Base-by-base conservation (phyloP, 805 yeast species). In the Pachysolen tannophilus region DNA sequence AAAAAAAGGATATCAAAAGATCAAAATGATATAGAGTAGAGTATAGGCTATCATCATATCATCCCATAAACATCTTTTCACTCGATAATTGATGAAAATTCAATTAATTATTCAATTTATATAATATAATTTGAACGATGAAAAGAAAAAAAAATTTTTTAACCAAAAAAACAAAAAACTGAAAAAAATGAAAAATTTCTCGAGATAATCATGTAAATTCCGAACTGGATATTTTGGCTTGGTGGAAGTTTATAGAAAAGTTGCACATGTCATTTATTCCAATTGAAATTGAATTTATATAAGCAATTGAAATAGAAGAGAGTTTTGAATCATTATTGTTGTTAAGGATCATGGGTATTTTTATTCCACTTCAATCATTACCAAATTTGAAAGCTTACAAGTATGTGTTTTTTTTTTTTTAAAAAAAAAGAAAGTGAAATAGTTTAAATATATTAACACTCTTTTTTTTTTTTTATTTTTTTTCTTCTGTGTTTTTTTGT, bases 321-420 rank as follows among this genome's bases (percentile, higher is more conserved):
- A 14, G 16, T 5, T 27, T 26, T 27, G 6, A 23, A 23, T 11
- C 26, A 30, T 14, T 14, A 23, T 5, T 5, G 4, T 23, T 7
- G 24, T 8, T 8, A 21, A 10, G 26, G 13, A 25, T 6, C 5
- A 80, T 80, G 88, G 86, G 87, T 17, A 64, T 69, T 43, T 80
- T 75, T 55, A 67, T 80, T 38, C 82, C 85, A 17, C 60, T 56
- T 32, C 55, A 58, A 32, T 68, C 67, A 46, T 65, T 70, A 38
- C 64, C 55, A 37, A 75, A 71, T 55, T 63, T 72, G 55, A 75
- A 64, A 58, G 60, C 69, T 35, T 78, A 78, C 61, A 62, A 58
- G 61, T n/a, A n/a, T n/a, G n/a, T n/a, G n/a, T n/a, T n/a, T n/a
- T n/a, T n/a, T n/a, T n/a, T n/a, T n/a, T n/a, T n/a, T n/a, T 63